Conservation (phyloP, 768 basidiomycete species). For the Podaxis carcinomalis region DNA sequence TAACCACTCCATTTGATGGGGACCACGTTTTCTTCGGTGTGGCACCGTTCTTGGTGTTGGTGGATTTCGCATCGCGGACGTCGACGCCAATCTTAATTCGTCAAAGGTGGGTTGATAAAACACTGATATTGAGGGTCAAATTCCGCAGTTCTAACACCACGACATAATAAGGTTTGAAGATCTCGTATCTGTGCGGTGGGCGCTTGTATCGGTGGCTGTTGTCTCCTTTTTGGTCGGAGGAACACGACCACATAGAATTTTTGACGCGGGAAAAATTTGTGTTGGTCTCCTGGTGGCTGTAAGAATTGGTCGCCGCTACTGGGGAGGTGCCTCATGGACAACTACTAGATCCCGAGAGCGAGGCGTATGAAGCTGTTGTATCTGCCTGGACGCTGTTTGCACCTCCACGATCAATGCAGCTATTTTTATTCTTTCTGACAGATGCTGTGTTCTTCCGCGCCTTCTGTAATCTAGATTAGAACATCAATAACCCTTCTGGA, state of each 20-base stretch:
- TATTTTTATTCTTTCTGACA: constrained; percentile 13
- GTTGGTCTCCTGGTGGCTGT: constrained; percentile 40
- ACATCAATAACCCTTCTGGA: constrained; percentile 3
- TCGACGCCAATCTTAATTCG: constrained; percentile 36
- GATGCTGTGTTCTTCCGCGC: constrained; percentile 1
- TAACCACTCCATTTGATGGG: constrained; percentile 74
- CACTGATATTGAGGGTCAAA: background rate
- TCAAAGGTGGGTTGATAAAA: constrained; percentile 30
- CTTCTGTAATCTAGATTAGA: constrained; percentile 12
- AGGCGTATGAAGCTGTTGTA: background rate
- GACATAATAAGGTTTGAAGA: constrained; percentile 32
- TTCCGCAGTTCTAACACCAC: constrained; percentile 8
- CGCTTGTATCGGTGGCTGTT: constrained; percentile 43
- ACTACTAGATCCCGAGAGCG: background rate
- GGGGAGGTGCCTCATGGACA: constrained; percentile 36
- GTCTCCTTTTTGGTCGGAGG: constrained; percentile 66
- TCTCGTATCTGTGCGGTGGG: constrained; percentile 45
- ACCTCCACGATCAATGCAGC: background rate
- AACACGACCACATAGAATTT: constrained; percentile 60
- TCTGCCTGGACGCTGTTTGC: background rate
- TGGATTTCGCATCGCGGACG: constrained; percentile 56
- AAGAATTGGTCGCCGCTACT: constrained; percentile 47
- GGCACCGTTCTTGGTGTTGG: constrained; percentile 58
- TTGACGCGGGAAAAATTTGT: constrained; percentile 52
- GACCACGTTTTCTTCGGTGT: constrained; percentile 72